These are phyloP conservation scores for Dendrostoma leiphaemia DNA, from an alignment of 2,329 filamentous ascomycete genomes.

Conservation along the genomic window DNA sequence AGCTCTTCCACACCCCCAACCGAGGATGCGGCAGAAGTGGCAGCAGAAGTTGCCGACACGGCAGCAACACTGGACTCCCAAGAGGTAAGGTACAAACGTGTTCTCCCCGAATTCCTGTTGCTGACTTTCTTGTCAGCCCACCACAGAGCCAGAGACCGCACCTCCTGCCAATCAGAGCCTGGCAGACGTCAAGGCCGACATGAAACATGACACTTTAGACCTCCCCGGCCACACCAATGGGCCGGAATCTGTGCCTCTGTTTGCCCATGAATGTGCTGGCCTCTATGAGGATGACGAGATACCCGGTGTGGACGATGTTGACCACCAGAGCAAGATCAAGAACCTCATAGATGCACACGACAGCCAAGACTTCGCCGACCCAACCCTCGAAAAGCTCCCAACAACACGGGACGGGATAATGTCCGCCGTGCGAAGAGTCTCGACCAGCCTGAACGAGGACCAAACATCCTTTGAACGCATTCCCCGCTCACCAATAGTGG, in stretches of 20 bases:
- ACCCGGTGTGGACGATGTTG: conserved; percentile 24
- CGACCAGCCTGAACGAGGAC: conserved; percentile 41
- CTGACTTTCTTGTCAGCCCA: background rate
- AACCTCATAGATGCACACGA: conserved; percentile 21
- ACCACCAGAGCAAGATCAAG: conserved; percentile 21
- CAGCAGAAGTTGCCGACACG: conserved; percentile 43
- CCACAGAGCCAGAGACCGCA: background rate
- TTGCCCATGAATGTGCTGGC: conserved; percentile 40
- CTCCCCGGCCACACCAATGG: conserved; percentile 10
- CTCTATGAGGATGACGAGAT: conserved; percentile 35
- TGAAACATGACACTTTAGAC: conserved; percentile 11
- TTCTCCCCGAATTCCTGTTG: background rate
- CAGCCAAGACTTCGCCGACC: conserved; percentile 42
- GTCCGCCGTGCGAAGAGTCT: conserved; percentile 43
- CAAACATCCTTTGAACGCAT: conserved; percentile 34
- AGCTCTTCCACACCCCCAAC: background rate
- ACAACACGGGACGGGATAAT: conserved; percentile 43
- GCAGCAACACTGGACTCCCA: conserved; percentile 28
- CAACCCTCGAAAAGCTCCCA: conserved; percentile 48
- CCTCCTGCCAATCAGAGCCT: background rate
- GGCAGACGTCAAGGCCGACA: conserved; percentile 8
- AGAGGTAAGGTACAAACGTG: conserved; percentile 5
- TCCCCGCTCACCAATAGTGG: conserved; percentile 34
- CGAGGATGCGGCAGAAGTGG: conserved; percentile 37
- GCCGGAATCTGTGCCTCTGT: conserved; percentile 10